Conservation (phyloP, 1,284 basidiomycete species). For the Laetiporus sulphureus region DNA sequence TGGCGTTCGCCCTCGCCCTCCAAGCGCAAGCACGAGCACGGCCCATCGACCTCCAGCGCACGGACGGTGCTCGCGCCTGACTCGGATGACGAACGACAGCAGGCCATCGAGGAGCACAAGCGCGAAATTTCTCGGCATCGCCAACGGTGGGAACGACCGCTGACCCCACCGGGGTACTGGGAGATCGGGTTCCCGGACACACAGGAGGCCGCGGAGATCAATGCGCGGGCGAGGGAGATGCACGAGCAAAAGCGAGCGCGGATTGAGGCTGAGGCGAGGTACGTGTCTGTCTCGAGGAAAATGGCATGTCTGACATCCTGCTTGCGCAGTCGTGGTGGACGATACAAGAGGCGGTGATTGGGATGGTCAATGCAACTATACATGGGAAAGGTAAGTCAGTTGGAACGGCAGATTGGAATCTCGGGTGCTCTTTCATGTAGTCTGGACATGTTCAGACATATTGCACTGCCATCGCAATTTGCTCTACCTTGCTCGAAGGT, state of each 20-base stretch:
- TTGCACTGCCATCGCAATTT: no score
- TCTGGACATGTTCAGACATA: no score
- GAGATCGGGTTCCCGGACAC: conserved; percentile 85
- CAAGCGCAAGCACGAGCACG: no score
- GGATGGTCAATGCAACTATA: not conserved
- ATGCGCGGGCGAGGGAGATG: conserved; percentile 63
- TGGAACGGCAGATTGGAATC: no score
- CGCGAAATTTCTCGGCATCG: conserved; percentile 78
- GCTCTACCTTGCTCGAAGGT: no score
- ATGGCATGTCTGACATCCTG: not conserved
- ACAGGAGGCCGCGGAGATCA: conserved; percentile 71
- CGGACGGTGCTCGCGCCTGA: conserved; percentile 1
- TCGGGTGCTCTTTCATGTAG: no score
- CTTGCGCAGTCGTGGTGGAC: conserved; percentile 12
- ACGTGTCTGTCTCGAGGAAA: conserved; percentile 14
- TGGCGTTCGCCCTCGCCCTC: conserved; percentile 53
- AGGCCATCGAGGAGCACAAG: conserved; percentile 50
- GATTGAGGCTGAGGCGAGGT: conserved; percentile 54
- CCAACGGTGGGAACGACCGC: conserved; percentile 59
- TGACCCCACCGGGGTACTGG: conserved; percentile 85
- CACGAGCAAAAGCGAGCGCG: conserved; percentile 53
- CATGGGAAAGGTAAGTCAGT: no score
- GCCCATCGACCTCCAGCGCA: not conserved
- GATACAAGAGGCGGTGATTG: conserved; percentile 13
- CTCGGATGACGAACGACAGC: not conserved